Base-by-base conservation (phyloP, 2,329 filamentous ascomycete species). In the Trichoderma arundinaceum region DNA sequence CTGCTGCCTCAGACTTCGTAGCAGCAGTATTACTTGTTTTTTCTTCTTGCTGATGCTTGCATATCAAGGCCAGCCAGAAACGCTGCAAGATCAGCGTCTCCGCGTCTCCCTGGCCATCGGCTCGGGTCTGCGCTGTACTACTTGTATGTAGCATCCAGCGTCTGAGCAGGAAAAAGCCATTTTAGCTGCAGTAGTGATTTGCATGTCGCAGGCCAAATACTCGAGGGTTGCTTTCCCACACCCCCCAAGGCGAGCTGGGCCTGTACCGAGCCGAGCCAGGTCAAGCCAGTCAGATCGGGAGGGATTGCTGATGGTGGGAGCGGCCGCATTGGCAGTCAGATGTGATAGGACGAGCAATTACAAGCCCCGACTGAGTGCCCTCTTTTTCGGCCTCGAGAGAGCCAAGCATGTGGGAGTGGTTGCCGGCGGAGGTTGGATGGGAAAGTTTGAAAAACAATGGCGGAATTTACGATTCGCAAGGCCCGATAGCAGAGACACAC, bases 171-270 rank as follows among this genome's bases (percentile, higher is more conserved):
- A n/a, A 12, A 9, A 8, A 32, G 17, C 44, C 53, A 49, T 61
- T 61, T 61, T 61, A 66, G 64, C 64, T 66, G 64, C 64, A 66
- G 63, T 66, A 61, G 57, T 66, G 64, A 66, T 66, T 48, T 66
- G 64, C 64, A 66, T 58, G 54, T 53, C 28, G 56, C 51, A 28
- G 61, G 49, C 28, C 52, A 38, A 32, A 61, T 1, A 35, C 48
- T 39, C 19, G 48, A 52, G 35, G 22, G 22, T 4, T 28, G 22
- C 22, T 28, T 4, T 28, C 4, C 22, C 22, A 28, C 22, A 2
- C 38, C 38, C 28, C 12, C 17, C 46, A 22, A 61, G 35, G 19
- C 48, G 58, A 61, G 48, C 60, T 54, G 52, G 62, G 35, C 33
- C 52, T 48, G 51, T 51, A 54, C 28, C 51, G 38, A 46, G 22